Evolutionary conservation across 768 basidiomycete species (phyloP), one percentile per base, ranked within the genome.

Genomic region (Rhodosporidiobolus odoratus): DNA sequence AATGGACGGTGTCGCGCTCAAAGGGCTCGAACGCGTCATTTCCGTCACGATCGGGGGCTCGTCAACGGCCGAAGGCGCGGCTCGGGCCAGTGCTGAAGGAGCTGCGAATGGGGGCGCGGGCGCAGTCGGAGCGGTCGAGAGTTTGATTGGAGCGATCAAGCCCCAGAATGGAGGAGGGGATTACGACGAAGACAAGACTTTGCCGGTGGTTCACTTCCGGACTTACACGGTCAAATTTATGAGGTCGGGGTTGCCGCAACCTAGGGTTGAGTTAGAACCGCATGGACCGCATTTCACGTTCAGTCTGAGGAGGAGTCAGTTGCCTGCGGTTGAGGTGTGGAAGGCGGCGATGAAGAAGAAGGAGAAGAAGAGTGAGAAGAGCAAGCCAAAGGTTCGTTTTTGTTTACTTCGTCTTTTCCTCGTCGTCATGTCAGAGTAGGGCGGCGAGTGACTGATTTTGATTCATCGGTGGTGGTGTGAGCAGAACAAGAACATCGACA

Each of bases 221-320:
- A 86, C 89, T 35, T 98, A 93, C 81, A 89, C 88, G 32, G 82
- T 87, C 61, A 84, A 85, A 69, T 82, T 92, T 7, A 84, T 89
- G 60, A 81, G 86, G 2, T 91, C 92, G 1, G 92, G 91, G 2
- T 85, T 86, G 13, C 87, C 89, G 21, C 84, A 87, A 15, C 95
- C 96, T 0, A 86, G 88, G 45, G 87, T 90, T 23, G 88, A 90
- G 75, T 84, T 98, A 58, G 84, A 84, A 23, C 89, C 88, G 43
- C 94, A 94, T 89, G 96, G 95, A 0, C 96, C 96, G 3, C 88
- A 86, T 13, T 84, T 99, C 34, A 93, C 98, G 78, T 83, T 98
- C 43, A 81, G 82, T 23, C 79, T 97, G 30, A 85, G 96, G 21
- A 83, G 96, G 37, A 84, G 89, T 72, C 85, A 87, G 62, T 81